These are phyloP conservation scores for Pugionium dolabratum DNA, from an alignment of 345 rosid genomes.

Conservation along the genomic window DNA sequence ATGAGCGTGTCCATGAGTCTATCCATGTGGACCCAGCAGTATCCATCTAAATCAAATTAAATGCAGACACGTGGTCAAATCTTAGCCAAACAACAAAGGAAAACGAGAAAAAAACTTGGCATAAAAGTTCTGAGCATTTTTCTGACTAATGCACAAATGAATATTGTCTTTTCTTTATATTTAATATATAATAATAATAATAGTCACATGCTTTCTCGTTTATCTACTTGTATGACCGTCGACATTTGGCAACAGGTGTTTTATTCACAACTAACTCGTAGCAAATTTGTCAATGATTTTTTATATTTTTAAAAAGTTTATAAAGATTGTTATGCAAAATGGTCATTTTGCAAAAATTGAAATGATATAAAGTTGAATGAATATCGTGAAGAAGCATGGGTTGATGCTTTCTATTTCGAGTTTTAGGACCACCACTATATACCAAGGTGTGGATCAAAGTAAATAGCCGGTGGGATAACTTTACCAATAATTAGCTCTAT, in stretches of 20 bases:
- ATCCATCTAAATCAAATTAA: conserved; percentile 47
- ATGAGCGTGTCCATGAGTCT: conserved; percentile 41
- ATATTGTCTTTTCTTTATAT: conserved; percentile 12
- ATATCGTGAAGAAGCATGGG: too few relatives aligned
- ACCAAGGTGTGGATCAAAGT: too few relatives aligned
- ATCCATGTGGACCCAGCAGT: conserved; percentile 60
- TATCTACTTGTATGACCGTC: conserved; percentile 25
- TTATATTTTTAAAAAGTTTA: too few relatives aligned
- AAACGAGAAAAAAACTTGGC: not conserved
- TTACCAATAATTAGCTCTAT: too few relatives aligned
- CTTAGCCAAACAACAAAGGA: conserved; percentile 55
- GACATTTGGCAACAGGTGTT: conserved; percentile 44
- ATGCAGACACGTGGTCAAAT: conserved; percentile 41
- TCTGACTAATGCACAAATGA: too few relatives aligned
- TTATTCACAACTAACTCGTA: conserved; percentile 10
- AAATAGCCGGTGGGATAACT: too few relatives aligned
- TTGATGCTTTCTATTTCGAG: too few relatives aligned
- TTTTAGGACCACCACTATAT: too few relatives aligned
- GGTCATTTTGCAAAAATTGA: too few relatives aligned
- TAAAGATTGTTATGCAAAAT: too few relatives aligned
- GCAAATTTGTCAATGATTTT: conserved; percentile 3
- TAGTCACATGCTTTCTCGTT: not conserved
- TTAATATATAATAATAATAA: not conserved
- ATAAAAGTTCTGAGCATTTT: not conserved
- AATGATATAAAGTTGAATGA: too few relatives aligned